Conservation (phyloP, 169 alveolate species). For the Cystoisospora suis region DNA sequence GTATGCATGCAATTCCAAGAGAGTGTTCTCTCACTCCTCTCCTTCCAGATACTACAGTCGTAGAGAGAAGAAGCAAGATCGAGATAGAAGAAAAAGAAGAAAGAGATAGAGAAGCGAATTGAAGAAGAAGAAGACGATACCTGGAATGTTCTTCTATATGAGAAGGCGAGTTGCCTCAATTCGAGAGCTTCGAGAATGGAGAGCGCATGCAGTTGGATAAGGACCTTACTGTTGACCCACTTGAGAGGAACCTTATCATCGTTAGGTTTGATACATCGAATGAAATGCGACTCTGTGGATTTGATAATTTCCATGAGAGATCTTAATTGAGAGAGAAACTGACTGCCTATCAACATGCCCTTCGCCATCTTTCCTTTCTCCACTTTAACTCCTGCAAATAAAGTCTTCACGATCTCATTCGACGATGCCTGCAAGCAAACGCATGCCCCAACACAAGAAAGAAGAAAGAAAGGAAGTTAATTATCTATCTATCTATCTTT, state of each 20-base stretch:
- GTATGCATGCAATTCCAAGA: no score
- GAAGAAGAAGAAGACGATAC: background rate
- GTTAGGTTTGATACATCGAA: slow-evolving; percentile 90
- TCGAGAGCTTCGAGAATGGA: slow-evolving; percentile 89
- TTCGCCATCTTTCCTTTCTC: slow-evolving; percentile 90
- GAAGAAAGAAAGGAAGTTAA: background rate
- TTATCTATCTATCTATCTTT: no score
- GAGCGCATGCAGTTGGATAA: slow-evolving; percentile 88
- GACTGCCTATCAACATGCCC: slow-evolving; percentile 90
- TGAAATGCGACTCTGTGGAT: slow-evolving; percentile 89
- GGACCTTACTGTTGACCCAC: slow-evolving; percentile 85
- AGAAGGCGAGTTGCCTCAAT: slow-evolving; percentile 86
- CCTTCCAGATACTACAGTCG: background rate
- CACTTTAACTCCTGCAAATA: slow-evolving; percentile 83
- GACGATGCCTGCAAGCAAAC: slow-evolving; percentile 77
- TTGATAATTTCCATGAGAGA: slow-evolving; percentile 82
- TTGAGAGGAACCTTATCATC: slow-evolving; percentile 85
- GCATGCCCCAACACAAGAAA: background rate
- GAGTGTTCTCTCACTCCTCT: no score
- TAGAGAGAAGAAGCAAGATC: background rate
- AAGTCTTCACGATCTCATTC: slow-evolving; percentile 77
- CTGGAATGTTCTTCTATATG: slow-evolving; percentile 77
- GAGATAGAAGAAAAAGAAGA: background rate
- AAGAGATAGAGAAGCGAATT: background rate
- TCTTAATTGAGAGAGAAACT: slow-evolving; percentile 84